Evolutionary conservation across 129 eudicot species (phyloP), one percentile per base, ranked within the genome.

Genomic region (Cynara cardunculus): DNA sequence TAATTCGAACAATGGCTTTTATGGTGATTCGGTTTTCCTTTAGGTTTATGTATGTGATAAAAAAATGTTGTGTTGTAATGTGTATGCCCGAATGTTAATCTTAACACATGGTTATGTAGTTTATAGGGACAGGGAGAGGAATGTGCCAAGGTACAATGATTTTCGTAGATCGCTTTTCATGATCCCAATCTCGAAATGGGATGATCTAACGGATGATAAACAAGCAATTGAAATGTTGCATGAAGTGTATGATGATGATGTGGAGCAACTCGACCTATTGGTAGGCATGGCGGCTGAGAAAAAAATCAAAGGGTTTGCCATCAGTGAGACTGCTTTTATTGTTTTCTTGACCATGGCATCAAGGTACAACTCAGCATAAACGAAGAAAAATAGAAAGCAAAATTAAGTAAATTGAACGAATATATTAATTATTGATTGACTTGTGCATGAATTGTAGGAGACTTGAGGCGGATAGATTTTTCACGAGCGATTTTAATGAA

Each of bases 51-150:
- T 56, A 56, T 56, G 24, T 56, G 25, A n/a, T 18, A 56, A 18
- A 18, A 53, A 56, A 18, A 5, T 56, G 65, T 56, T 56, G 8
- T 56, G 22, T 56, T 56, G 65, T 19, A 56, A 56, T 18, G 65
- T 56, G 10, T 56, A 18, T 18, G 25, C 24, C 1, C 62, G n/a
- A 56, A 18, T 56, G 65, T 34, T 18, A 37, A 19, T 26, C 59
- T 11, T 62, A 32, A 66, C 28, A n/a, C 53, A 53, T 73, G 61
- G 14, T 74, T 34, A 72, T 86, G 31, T 74, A 90, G 90, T 90
- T 84, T 90, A 86, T 44, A 86, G 95, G 77, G 95, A 88, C 62
- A 84, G 92, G 53, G 95, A 90, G 77, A 88, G 95, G 46, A 88
- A 79, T 18, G 82, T 86, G 10, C 78, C 92, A 4, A 86, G 92